Evolutionary conservation across 495 filamentous ascomycete species (phyloP).

Genomic region (Hypoxylon trugodes): DNA sequence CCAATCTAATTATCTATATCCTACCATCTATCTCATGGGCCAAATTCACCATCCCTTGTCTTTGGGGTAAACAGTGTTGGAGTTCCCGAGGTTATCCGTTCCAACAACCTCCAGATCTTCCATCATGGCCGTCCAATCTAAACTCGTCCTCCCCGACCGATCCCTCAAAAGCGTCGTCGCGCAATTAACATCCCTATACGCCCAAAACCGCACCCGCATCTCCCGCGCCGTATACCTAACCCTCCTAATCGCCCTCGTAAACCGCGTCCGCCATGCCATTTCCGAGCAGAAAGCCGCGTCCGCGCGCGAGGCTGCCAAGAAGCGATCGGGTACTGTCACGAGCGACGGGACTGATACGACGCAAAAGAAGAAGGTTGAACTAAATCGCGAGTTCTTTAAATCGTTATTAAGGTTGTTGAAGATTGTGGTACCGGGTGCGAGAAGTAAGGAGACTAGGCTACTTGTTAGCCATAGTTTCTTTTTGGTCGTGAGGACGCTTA

Average conservation of each 20-base stretch:
- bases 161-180: constrained; percentile 78
- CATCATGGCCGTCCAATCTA: constrained; percentile 83
- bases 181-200: constrained; percentile 77
- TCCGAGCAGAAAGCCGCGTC: constrained; percentile 92
- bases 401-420: constrained; percentile 79
- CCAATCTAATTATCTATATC: constrained; percentile 3
- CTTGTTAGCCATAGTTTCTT: constrained; percentile 86
- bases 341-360: constrained; percentile 51
- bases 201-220: constrained; percentile 84
- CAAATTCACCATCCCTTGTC: background rate
- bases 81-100: constrained; percentile 9
- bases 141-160: constrained; percentile 70
- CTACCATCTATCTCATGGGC: constrained; percentile 6
- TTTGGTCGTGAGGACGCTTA: constrained; percentile 82
- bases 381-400: constrained; percentile 95
- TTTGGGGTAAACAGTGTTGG: constrained; percentile 20
- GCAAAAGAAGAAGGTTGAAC: constrained; percentile 83
- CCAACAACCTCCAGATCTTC: constrained; percentile 10
- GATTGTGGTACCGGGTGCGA: constrained; percentile 90
- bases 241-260: constrained; percentile 86
- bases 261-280: constrained; percentile 91
- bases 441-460: constrained; percentile 85
- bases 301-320: constrained; percentile 70
- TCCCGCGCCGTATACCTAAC: constrained; percentile 91
- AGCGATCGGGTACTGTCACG: constrained; percentile 64